Percentiles rank a stretch among this genome's conserved stretches.
Evolutionary conservation across 495 filamentous ascomycete species (phyloP).

Genomic region (Tuber melanosporum): DNA sequence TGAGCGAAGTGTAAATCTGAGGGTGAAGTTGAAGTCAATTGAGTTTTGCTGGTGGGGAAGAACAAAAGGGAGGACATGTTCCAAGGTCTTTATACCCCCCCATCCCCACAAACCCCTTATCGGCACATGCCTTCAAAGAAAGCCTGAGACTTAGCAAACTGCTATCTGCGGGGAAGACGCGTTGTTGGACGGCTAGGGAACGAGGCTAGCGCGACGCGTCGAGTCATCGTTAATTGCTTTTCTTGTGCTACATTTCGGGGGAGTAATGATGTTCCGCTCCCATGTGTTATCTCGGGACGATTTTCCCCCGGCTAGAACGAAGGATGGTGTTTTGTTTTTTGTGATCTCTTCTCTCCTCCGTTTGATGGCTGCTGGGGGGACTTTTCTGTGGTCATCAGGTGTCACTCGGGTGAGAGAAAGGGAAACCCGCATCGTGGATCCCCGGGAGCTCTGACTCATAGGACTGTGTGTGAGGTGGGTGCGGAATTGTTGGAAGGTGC

Average conservation of each 20-base stretch:
- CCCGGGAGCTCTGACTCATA: background rate
- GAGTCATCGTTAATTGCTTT: slow-evolving; percentile 2
- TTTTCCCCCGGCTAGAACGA: background rate
- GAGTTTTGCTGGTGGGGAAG: background rate
- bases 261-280: background rate
- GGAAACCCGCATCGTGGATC: background rate
- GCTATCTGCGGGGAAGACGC: background rate
- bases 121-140: background rate
- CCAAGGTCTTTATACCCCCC: background rate
- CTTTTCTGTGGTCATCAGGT: background rate
- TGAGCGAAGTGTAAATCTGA: background rate
- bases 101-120: background rate
- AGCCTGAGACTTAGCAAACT: background rate
- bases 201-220: background rate
- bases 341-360: background rate
- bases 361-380: background rate
- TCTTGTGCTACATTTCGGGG: background rate
- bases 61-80: background rate
- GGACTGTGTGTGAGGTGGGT: background rate
- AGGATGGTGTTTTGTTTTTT: background rate
- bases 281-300: background rate
- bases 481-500: background rate
- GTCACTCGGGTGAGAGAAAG: background rate
- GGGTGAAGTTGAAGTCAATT: background rate
- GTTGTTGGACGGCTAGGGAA: background rate